These are phyloP conservation scores for Skeletonema grethae DNA, from an alignment of 108 stramenopile genomes.

Conservation along the genomic window DNA sequence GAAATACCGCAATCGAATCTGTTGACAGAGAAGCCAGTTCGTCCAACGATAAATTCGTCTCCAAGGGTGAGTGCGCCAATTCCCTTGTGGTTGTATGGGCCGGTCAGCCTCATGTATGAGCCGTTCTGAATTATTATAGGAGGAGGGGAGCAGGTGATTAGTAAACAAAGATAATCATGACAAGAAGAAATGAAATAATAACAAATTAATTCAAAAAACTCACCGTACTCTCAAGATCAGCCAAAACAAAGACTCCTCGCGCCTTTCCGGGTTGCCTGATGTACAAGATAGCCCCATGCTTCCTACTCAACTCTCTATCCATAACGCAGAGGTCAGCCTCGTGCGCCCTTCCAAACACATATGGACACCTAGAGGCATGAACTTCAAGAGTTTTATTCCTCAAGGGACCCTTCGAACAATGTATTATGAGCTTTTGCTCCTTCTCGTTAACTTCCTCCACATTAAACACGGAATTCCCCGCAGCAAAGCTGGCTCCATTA, in stretches of 20 bases:
- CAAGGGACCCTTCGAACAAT: constrained; percentile 90
- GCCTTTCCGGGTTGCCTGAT: constrained; percentile 49
- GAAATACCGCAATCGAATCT: constrained; percentile 97
- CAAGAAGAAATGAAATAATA: neutral
- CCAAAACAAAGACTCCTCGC: constrained; percentile 74
- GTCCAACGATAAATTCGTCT: constrained; percentile 95
- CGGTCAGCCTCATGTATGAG: constrained; percentile 88
- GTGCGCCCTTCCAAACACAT: constrained; percentile 89
- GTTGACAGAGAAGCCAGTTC: constrained; percentile 97
- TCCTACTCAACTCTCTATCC: constrained; percentile 87
- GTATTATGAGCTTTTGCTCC: constrained; percentile 86
- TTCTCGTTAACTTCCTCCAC: constrained; percentile 84
- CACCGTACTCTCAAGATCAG: constrained; percentile 90
- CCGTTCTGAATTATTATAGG: constrained; percentile 69
- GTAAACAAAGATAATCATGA: neutral
- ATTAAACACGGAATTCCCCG: constrained; percentile 89
- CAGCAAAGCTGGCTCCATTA: constrained; percentile 86
- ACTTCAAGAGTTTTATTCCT: constrained; percentile 86
- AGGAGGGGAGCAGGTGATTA: neutral
- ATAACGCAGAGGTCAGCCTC: constrained; percentile 91
- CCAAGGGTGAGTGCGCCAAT: constrained; percentile 80
- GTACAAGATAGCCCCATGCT: constrained; percentile 85
- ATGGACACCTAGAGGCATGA: constrained; percentile 72
- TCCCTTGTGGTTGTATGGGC: constrained; percentile 83
- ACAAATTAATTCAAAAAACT: constrained; percentile 39